Conservation (phyloP, 495 filamentous ascomycete genomes). For the Tetracladium marchalianum region DNA sequence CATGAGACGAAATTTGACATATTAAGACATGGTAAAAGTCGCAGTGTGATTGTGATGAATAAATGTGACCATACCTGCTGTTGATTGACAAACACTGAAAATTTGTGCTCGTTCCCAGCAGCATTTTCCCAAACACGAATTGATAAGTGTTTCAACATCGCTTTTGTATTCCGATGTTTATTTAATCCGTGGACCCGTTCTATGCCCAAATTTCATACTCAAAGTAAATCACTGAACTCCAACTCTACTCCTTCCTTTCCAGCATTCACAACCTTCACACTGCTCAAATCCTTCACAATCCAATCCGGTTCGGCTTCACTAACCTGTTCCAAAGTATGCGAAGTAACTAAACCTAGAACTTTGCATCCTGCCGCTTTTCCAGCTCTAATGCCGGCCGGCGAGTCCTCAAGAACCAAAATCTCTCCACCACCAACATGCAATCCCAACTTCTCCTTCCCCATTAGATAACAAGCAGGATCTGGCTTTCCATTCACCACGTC, state of each 20-base stretch:
- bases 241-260: slow-evolving; percentile 12
- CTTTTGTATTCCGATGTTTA: too few relatives aligned
- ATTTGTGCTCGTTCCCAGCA: too few relatives aligned
- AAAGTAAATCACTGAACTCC: slow-evolving; percentile 13
- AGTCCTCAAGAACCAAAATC: slow-evolving; percentile 83
- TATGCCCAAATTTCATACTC: too few relatives aligned
- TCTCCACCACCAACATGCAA: slow-evolving; percentile 31
- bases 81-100: too few relatives aligned
- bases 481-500: slow-evolving; percentile 84
- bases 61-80: too few relatives aligned
- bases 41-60: too few relatives aligned
- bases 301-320: slow-evolving; percentile 71
- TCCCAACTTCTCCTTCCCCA: slow-evolving; percentile 56
- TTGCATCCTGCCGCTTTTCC: slow-evolving; percentile 85
- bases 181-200: too few relatives aligned
- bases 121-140: too few relatives aligned
- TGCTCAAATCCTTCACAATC: slow-evolving; percentile 72
- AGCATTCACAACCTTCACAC: slow-evolving; percentile 40
- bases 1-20: too few relatives aligned
- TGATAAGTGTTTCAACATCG: too few relatives aligned
- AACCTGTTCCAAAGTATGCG: slow-evolving; percentile 65
- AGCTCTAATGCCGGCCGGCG: slow-evolving; percentile 79
- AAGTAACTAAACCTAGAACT: slow-evolving; percentile 81
- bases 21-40: too few relatives aligned
- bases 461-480: slow-evolving; percentile 70